These are phyloP conservation scores for Rhynchospora tenuis DNA, from an alignment of 176 grass and related monocot genomes.

Conservation along the genomic window DNA sequence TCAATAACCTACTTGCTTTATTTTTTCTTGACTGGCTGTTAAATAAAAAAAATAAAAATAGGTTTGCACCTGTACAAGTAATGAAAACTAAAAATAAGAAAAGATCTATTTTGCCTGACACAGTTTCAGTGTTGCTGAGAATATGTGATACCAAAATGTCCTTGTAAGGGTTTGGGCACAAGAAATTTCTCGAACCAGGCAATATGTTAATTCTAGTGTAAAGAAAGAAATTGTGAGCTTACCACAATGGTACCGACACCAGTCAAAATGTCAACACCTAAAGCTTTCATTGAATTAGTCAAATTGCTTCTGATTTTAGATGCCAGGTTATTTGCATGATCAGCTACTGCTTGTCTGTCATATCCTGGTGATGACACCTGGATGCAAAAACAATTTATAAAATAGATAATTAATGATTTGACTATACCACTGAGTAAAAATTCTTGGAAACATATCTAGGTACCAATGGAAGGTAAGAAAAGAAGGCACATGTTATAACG, in stretches of 20 bases:
- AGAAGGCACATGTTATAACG: background rate
- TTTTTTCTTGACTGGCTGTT: background rate
- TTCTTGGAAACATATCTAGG: background rate
- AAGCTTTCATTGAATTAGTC: constrained; percentile 91
- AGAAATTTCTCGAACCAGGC: background rate
- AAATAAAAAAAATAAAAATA: background rate
- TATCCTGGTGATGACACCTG: constrained; percentile 85
- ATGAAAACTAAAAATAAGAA: background rate
- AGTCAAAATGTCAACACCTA: constrained; percentile 82
- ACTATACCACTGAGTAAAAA: background rate
- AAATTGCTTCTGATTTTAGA: constrained; percentile 84
- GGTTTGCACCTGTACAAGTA: background rate
- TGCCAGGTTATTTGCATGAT: constrained; percentile 93
- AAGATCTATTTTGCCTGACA: background rate
- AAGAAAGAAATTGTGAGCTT: constrained; percentile 28
- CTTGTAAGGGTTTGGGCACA: background rate
- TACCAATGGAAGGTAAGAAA: background rate
- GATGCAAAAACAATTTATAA: constrained; percentile 11
- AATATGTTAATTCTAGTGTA: background rate
- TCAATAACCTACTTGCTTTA: background rate
- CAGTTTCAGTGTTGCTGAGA: background rate
- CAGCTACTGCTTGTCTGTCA: constrained; percentile 76
- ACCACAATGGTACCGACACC: constrained; percentile 75
- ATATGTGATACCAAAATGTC: background rate
- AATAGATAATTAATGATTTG: background rate